Base-by-base conservation (phyloP, 805 yeast species). In the Metschnikowia borealis region DNA sequence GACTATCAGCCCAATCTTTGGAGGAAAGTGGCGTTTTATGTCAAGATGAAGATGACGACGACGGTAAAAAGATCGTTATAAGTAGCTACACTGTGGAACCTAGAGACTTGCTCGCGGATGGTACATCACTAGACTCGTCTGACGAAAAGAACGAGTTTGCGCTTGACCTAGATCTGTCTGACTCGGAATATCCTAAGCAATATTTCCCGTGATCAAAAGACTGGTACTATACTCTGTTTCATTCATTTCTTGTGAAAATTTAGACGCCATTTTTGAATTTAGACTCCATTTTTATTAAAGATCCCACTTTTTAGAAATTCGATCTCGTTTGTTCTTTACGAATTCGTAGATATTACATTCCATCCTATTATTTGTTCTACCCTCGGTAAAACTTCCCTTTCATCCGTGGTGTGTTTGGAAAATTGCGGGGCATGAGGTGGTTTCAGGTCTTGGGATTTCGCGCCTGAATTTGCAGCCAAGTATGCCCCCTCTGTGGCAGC, bases 31-130 rank as follows among this genome's bases (percentile, higher is more conserved):
- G 55, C n/a, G 67, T 62, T 11, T 47, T 55, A 29, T 58, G 60
- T 17, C 57, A 54, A 8, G 47, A 51, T 6, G 61, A 54, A n/a
- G 59, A 50, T 10, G 50, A 54, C 3, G 61, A 54, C 34, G 60
- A 56, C 34, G 60, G 55, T 5, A 50, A 45, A 8, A 50, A 21
- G 13, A 39, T 14, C 7, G 47, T 63, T 2, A 54, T 69, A 21
- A 69, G 57, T 52, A 70, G 74, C 48, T 70, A 65, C 55, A 68
- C 68, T 3, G 71, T 69, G 21, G 65, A 64, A 18, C 74, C 75
- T 8, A 10, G 45, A 6, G 10, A 38, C 5, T 58, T 69, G 18
- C 63, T 68, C 47, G 38, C 11, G 6, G 14, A 39, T 6, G 15
- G 31, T 5, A 15, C 6, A 17, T 29, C 20, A 10, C 10, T 39